Evolutionary conservation across 1,139 yeast genomes (phyloP).

Genomic region (Candida sp.): DNA sequence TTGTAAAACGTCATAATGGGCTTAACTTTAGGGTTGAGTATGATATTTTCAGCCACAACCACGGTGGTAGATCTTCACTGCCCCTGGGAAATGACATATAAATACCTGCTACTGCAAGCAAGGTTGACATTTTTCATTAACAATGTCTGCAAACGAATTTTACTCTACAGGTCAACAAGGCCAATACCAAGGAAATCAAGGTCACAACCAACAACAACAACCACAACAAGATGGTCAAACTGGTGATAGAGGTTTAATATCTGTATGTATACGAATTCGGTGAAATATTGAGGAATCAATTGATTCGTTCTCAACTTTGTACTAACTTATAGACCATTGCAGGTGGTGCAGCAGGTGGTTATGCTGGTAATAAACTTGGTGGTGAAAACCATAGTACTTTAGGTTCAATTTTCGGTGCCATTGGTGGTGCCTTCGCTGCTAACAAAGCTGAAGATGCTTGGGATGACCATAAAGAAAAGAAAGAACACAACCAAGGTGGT

Average conservation of each 20-base stretch:
- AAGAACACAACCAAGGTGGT: constrained; percentile 11
- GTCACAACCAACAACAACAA: constrained; percentile 10
- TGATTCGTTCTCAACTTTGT: too few relatives aligned
- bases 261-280: constrained; percentile 12
- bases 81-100: not conserved
- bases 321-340: constrained; percentile 27
- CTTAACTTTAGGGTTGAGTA: not conserved
- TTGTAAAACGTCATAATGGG: not conserved
- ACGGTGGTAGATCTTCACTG: not conserved
- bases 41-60: not conserved
- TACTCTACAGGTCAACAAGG: constrained; percentile 49
- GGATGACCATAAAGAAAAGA: constrained; percentile 18
- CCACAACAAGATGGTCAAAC: constrained; percentile 21
- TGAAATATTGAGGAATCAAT: too few relatives aligned
- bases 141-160: constrained; percentile 64
- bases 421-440: constrained; percentile 60
- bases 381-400: constrained; percentile 43
- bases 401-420: constrained; percentile 56
- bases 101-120: not conserved
- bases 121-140: not conserved
- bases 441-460: constrained; percentile 47
- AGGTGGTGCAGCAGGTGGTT: constrained; percentile 63
- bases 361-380: constrained; percentile 42
- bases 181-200: constrained; percentile 23
- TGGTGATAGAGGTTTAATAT: constrained; percentile 56